phyloP scores from a whole-genome alignment of 305 asterid species.

The Caryopteris hybrid region DNA sequence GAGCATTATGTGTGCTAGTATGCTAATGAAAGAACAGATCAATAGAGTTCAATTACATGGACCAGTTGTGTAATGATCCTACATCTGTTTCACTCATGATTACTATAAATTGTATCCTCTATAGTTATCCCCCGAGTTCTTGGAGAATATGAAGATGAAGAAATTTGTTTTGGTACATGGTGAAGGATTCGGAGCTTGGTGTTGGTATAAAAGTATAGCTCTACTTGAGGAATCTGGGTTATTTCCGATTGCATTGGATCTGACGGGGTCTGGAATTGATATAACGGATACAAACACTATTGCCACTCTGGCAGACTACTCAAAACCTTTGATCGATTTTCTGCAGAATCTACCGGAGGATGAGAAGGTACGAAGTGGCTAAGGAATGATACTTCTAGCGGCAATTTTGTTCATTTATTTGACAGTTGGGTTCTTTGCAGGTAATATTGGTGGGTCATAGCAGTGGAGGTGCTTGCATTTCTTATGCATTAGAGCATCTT shows the following conservation, averaged over 20 bases:
- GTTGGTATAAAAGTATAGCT: slow-evolving; percentile 94
- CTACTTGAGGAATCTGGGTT: slow-evolving; percentile 80
- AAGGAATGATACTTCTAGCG: neutral
- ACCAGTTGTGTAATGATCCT: neutral
- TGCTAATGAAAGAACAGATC: neutral
- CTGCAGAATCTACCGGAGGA: slow-evolving; percentile 61
- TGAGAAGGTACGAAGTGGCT: slow-evolving; percentile 46
- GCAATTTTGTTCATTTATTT: neutral
- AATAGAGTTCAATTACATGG: neutral
- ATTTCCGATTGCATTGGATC: slow-evolving; percentile 70
- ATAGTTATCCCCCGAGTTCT: slow-evolving; percentile 53
- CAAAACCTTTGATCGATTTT: slow-evolving; percentile 72
- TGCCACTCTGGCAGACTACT: slow-evolving; percentile 53
- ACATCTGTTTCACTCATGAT: neutral
- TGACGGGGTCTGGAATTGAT: slow-evolving; percentile 79
- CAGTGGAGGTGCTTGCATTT: slow-evolving; percentile 88
- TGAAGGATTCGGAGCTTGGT: slow-evolving; percentile 99
- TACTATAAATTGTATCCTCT: too few relatives aligned
- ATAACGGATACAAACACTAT: slow-evolving; percentile 61
- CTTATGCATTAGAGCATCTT: slow-evolving; percentile 73
- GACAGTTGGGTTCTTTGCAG: slow-evolving; percentile 27
- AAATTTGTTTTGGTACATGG: slow-evolving; percentile 85
- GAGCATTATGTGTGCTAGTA: neutral
- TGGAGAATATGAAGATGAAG: slow-evolving; percentile 80
- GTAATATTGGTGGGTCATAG: slow-evolving; percentile 91